Evolutionary conservation across 805 yeast genomes (phyloP), one percentile per base, ranked within the genome.

Genomic region (Ogataea haglerorum): DNA sequence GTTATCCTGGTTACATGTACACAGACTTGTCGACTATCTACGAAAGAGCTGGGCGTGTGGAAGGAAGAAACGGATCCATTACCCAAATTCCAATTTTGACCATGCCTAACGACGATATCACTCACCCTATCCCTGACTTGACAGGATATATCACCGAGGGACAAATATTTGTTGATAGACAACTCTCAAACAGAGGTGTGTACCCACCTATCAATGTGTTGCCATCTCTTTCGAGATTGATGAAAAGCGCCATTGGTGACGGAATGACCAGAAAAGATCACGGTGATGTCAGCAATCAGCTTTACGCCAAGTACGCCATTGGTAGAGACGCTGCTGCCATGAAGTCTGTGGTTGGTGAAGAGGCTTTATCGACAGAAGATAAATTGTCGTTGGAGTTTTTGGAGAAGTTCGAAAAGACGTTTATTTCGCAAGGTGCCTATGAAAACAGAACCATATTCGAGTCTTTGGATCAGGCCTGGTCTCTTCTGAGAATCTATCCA

Each of bases 311-410:
- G 69, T 93, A 93, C 65, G 99, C 99, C 50, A 95, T 93, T 72
- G 99, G 99, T 76, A 86, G 90, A 72, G 99, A 93, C 70, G 99
- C 99, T 19, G 99, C 99, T 36, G 97, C 99, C 56, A 93, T 93
- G 99, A 93, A 93, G 73, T 96, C 99, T 10, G 99, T 93, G 53
- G 99, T 93, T 56, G 99, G 99, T 80, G 99, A 93, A 70, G 99
- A 93, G 70, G 99, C 99, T 25, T 75, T 93, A 60, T 89, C 97
- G 24, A 87, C 87, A 50, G 99, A 93, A 68, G 99, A 93, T 70
- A 95, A 95, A 71, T 76, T 93, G 52, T 93, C 99, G 3, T 77
- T 93, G 62, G 99, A 93, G 73, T 93, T 93, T 65, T 80, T 93
- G 71, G 99, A 95, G 65, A 93, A 93, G 72, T 93, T 93, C 57